phyloP scores from a whole-genome alignment of 169 alveolate genomes.

The Babesia bovis region DNA sequence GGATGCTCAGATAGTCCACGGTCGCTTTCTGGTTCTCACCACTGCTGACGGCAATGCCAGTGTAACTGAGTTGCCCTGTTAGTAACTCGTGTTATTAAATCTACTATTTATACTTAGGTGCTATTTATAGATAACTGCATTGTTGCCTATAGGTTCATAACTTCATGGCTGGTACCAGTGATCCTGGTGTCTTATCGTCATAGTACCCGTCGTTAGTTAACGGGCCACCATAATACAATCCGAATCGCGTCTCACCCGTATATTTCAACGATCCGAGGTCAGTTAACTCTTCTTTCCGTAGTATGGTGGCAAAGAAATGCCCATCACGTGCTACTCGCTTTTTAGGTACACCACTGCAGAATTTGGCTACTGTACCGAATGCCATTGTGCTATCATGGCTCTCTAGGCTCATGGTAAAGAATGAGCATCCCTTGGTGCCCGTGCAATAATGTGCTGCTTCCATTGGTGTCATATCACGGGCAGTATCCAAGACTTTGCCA shows the following conservation, averaged over 20 bases:
- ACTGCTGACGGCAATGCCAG: conserved; percentile 40
- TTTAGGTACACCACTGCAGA: conserved; percentile 50
- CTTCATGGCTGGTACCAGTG: conserved; percentile 59
- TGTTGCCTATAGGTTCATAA: background rate
- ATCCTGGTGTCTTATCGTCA: conserved; percentile 62
- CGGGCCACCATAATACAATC: conserved; percentile 61
- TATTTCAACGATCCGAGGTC: background rate
- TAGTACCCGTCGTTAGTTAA: conserved; percentile 61
- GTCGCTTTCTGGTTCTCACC: conserved; percentile 41
- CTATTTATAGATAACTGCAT: background rate
- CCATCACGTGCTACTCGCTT: conserved; percentile 50
- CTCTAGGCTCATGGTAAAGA: conserved; percentile 43
- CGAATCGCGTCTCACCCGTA: background rate
- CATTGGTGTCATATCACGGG: conserved; percentile 25
- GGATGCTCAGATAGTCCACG: conserved; percentile 37
- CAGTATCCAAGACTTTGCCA: conserved; percentile 28
- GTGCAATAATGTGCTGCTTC: conserved; percentile 41
- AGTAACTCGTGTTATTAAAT: background rate
- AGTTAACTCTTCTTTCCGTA: background rate
- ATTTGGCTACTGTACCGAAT: conserved; percentile 40
- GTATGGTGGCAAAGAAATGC: conserved; percentile 33
- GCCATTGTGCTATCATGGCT: conserved; percentile 48
- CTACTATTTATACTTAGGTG: background rate
- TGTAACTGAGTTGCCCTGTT: conserved; percentile 53
- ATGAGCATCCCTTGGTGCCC: conserved; percentile 31